Evolutionary conservation across 345 rosid genomes (phyloP).

Genomic region (Nephelium lappaceum): DNA sequence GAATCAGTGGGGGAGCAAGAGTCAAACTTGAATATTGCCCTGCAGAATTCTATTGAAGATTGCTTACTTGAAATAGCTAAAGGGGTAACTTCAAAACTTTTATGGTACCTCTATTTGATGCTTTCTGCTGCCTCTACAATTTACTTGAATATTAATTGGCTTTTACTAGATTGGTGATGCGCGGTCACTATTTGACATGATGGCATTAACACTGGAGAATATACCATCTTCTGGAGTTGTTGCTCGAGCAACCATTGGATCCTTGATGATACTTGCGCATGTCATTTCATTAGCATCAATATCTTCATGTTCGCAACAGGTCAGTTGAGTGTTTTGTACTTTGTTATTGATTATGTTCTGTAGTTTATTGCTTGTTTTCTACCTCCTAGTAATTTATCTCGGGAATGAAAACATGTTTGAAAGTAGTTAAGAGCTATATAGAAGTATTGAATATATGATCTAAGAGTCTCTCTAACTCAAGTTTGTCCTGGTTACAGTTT

Average conservation of each 20-base stretch:
- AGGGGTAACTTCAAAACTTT: slow-evolving; percentile 55
- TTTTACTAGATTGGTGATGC: slow-evolving; percentile 59
- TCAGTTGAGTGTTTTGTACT: slow-evolving; percentile 19
- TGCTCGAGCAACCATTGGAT: slow-evolving; percentile 78
- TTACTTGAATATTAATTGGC: slow-evolving; percentile 15
- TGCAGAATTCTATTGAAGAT: slow-evolving; percentile 90
- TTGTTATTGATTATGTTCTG: background rate
- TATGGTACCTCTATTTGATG: slow-evolving; percentile 9
- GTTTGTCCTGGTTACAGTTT: background rate
- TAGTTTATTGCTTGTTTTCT: background rate
- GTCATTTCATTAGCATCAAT: slow-evolving; percentile 64
- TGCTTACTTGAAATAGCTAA: slow-evolving; percentile 87
- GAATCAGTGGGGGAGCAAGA: slow-evolving; percentile 74
- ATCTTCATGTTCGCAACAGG: slow-evolving; percentile 69
- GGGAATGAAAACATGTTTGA: background rate
- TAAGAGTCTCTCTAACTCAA: background rate
- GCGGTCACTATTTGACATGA: slow-evolving; percentile 66
- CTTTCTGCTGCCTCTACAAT: background rate
- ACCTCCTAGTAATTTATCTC: background rate
- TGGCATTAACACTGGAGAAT: slow-evolving; percentile 84
- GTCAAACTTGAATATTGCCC: slow-evolving; percentile 56
- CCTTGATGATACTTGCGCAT: slow-evolving; percentile 79
- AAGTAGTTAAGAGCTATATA: background rate
- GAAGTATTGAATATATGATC: background rate
- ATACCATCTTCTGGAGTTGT: slow-evolving; percentile 76